A percentile compares a stretch with the other conserved stretches of the same genome.
Evolutionary conservation across 2,329 filamentous ascomycete species (phyloP).

Genomic region (Penicillium decumbens): DNA sequence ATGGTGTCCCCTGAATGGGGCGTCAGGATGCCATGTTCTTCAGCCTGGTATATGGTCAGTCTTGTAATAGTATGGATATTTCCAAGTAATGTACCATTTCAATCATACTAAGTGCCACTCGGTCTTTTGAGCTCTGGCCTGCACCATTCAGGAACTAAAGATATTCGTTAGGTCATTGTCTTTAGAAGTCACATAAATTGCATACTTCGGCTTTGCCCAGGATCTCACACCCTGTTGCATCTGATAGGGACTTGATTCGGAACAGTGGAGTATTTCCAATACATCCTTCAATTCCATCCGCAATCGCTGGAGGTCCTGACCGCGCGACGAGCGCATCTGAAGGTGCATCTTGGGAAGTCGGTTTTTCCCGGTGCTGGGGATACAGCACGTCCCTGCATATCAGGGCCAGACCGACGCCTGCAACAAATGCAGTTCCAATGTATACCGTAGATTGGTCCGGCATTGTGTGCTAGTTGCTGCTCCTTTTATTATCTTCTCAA

Average conservation of each 20-base stretch:
- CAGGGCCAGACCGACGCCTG: slow-evolving; percentile 69
- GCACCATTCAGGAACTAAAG: slow-evolving; percentile 83
- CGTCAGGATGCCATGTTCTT: slow-evolving; percentile 67
- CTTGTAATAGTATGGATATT: not conserved
- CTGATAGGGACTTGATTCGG: slow-evolving; percentile 76
- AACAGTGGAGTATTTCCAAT: slow-evolving; percentile 93
- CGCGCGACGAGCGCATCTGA: slow-evolving; percentile 22
- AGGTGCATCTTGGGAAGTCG: slow-evolving; percentile 3
- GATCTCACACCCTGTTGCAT: slow-evolving; percentile 82
- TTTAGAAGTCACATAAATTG: not conserved
- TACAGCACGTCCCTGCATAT: slow-evolving; percentile 76
- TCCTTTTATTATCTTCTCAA: slow-evolving; percentile 3
- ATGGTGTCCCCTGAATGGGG: slow-evolving; percentile 86
- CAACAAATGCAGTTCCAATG: slow-evolving; percentile 66
- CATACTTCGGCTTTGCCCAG: slow-evolving; percentile 80
- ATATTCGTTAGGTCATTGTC: slow-evolving; percentile 1
- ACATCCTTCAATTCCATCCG: slow-evolving; percentile 78
- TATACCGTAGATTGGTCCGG: slow-evolving; percentile 46
- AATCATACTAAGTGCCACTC: slow-evolving; percentile 89
- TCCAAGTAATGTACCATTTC: slow-evolving; percentile 45
- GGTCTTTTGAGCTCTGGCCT: slow-evolving; percentile 88
- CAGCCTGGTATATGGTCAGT: slow-evolving; percentile 53
- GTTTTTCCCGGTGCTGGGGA: slow-evolving; percentile 49
- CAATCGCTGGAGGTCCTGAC: slow-evolving; percentile 48
- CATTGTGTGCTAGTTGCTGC: slow-evolving; percentile 25